Evolutionary conservation across 345 rosid genomes (phyloP).

Genomic region (Mallotus nudiflorus): DNA sequence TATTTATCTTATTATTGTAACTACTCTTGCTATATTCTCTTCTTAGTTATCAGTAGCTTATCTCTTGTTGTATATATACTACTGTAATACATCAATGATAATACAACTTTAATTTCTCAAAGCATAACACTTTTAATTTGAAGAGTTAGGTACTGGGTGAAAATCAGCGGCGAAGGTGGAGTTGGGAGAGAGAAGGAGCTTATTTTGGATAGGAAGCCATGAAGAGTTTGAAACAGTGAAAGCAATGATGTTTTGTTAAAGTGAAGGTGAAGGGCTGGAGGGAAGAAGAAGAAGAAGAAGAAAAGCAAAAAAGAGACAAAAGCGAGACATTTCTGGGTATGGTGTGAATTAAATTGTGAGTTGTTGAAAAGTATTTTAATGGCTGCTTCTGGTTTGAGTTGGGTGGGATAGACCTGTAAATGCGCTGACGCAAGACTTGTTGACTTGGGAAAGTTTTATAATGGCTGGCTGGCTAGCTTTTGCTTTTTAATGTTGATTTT

Average conservation of each 20-base stretch:
- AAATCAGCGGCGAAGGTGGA: conserved; percentile 63
- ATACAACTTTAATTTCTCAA: no score
- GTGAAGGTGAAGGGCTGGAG: conserved; percentile 17
- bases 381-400: conserved; percentile 24
- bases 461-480: background rate
- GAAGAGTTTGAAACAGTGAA: conserved; percentile 39
- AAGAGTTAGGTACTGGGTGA: conserved; percentile 13
- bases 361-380: background rate
- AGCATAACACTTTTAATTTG: no score
- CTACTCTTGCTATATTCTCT: no score
- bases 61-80: no score
- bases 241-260: conserved; percentile 25
- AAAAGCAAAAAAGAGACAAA: conserved; percentile 19
- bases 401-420: conserved; percentile 4
- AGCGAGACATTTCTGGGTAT: conserved; percentile 25
- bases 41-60: no score
- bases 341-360: background rate
- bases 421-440: conserved; percentile 18
- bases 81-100: no score
- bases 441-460: conserved; percentile 2
- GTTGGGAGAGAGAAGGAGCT: conserved; percentile 43
- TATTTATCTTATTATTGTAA: no score
- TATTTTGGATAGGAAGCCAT: conserved; percentile 45
- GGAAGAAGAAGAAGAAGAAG: conserved; percentile 26
- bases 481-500: background rate